Base-by-base conservation (phyloP, 306 rosid species). In the Dryas alaskensis region DNA sequence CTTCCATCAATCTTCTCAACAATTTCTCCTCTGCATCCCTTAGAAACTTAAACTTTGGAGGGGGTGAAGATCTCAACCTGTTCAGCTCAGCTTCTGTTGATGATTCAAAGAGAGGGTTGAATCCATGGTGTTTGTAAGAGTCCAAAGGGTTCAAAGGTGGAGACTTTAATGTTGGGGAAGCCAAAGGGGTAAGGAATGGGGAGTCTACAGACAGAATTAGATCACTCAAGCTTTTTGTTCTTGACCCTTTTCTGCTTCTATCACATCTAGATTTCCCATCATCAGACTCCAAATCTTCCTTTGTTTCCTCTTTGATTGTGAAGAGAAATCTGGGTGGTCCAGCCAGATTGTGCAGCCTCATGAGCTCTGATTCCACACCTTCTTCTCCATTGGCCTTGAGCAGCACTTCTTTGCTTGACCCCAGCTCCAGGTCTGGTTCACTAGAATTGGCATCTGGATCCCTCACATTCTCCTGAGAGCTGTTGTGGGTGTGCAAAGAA, bases 21-120 rank as follows among this genome's bases (percentile, higher is more conserved):
- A 89, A 63, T 63, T 90, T 90, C 74, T 93, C 98, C 80, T 93
- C 98, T n/a, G 98, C 97, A 58, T 90, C 97, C 67, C 96, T 87
- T 53, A 90, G 43, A 62, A 93, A 93, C 86, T 87, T 91, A 83
- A 93, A 89, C 63, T 84, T 90, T 2, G 97, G 92, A 46, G 98
- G 97, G 3, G 98, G 97, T 4, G 98, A 93, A 73, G 97, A 89
- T 78, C 81, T 79, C 69, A 87, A 62, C 78, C 86, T 72, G 81
- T 52, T 79, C 72, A 86, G n/a, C 42, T 93, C 92, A 4, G 81
- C 75, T 46, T 89, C 97, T 0, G 76, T 67, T 1, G 90, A 68
- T 0, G 89, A 80, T 84, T 90, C 97, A 85, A 88, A 93, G 48
- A 93, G 96, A 52, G 98, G 96, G 58, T 90, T 92, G 83, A 88